phyloP scores from a whole-genome alignment of 2,329 filamentous ascomycete genomes.

The Cladosporium velox region DNA sequence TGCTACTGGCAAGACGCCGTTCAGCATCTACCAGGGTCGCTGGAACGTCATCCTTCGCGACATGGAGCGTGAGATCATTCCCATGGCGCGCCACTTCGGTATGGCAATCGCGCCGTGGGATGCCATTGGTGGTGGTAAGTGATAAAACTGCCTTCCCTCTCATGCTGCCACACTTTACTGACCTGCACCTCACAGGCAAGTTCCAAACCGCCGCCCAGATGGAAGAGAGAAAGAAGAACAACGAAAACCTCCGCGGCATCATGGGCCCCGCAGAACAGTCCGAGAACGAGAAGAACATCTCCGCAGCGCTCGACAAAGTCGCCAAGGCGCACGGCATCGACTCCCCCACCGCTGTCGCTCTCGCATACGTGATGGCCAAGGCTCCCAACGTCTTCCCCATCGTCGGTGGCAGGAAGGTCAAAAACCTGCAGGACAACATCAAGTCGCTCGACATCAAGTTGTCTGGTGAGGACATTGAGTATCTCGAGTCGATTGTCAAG shows the following conservation, averaged over 20 bases:
- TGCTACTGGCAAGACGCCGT: conserved; percentile 68
- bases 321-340: conserved; percentile 55
- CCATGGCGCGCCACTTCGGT: conserved; percentile 58
- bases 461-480: conserved; percentile 61
- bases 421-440: conserved; percentile 71
- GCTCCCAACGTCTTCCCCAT: conserved; percentile 73
- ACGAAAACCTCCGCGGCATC: conserved; percentile 36
- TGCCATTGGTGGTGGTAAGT: conserved; percentile 25
- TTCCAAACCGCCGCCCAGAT: conserved; percentile 49
- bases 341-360: conserved; percentile 42
- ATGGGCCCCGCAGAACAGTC: conserved; percentile 30
- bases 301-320: conserved; percentile 61
- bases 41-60: conserved; percentile 65
- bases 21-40: conserved; percentile 67
- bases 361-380: conserved; percentile 75
- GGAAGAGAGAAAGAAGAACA: conserved; percentile 45
- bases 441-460: conserved; percentile 65
- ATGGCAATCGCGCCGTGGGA: conserved; percentile 63
- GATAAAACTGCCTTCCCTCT: not conserved
- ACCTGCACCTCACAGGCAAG: conserved; percentile 31
- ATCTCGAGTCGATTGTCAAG: conserved; percentile 62
- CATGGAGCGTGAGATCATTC: conserved; percentile 50
- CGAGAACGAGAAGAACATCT: conserved; percentile 55
- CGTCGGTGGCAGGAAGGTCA: conserved; percentile 66
- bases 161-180: not conserved